Conservation (phyloP, 2,329 filamentous ascomycete species). For the Zasmidium cellare region DNA sequence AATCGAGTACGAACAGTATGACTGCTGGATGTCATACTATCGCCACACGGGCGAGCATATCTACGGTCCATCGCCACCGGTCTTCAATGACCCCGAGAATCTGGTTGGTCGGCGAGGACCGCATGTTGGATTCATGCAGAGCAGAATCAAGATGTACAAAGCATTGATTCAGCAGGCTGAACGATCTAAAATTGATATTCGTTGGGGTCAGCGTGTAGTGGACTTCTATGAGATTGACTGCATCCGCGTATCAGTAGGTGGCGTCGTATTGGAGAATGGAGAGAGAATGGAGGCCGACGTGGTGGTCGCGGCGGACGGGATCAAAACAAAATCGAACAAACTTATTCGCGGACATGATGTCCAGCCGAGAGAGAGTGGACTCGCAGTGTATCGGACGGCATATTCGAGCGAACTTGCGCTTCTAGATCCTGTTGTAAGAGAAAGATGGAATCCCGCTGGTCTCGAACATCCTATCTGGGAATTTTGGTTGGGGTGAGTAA, state of each 20-base stretch:
- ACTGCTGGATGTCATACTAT: background rate
- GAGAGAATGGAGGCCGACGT: constrained; percentile 42
- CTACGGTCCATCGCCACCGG: background rate
- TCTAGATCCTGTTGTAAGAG: constrained; percentile 7
- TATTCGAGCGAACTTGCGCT: constrained; percentile 16
- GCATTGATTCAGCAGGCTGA: constrained; percentile 55
- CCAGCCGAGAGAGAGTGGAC: constrained; percentile 8
- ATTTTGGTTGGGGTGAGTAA: constrained; percentile 1
- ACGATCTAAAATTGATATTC: constrained; percentile 41
- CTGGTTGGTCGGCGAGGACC: background rate
- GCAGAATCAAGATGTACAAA: constrained; percentile 12
- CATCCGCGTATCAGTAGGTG: constrained; percentile 10
- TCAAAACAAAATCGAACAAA: constrained; percentile 44
- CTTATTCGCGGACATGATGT: constrained; percentile 42
- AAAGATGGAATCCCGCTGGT: constrained; percentile 2
- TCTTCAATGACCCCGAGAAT: background rate
- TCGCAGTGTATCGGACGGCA: constrained; percentile 15
- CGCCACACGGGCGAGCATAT: constrained; percentile 1
- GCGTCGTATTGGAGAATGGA: constrained; percentile 39
- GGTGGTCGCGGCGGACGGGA: constrained; percentile 36
- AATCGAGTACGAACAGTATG: constrained; percentile 14
- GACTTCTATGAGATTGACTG: constrained; percentile 40
- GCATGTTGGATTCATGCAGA: background rate
- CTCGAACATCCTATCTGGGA: constrained; percentile 1
- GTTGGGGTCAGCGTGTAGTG: constrained; percentile 43